Base-by-base conservation (phyloP, 1,139 yeast species). In the Pichia sp. region DNA sequence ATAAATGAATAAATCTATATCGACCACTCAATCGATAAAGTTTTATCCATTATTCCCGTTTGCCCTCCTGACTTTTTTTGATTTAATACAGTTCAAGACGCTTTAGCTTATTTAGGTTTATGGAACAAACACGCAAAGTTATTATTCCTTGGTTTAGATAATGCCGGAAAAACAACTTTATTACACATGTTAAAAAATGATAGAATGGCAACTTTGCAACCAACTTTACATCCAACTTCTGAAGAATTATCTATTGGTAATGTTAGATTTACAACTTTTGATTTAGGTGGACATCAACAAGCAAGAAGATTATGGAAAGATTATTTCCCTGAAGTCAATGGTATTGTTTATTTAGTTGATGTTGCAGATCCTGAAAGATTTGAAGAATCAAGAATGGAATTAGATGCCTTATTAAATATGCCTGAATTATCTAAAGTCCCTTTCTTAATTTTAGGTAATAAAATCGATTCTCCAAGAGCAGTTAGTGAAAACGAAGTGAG, bases 241-340 rank as follows among this genome's bases (percentile, higher is more conserved):
- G 99, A 91, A 68, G 99, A 91, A 64, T 76, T 91, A 56, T 93
- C 97, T 47, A 91, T 91, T 58, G 98, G 97, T 51, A 83, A 85
- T 53, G 95, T 91, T 50, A 83, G 91, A 65, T 91, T 91, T 74
- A 91, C 99, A 48, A 93, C 98, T 31, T 91, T 91, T 57, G 99
- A 91, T 66, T 75, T 91, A 58, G 99, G 99, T 65, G 99, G 99
- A 33, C 98, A 91, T 71, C 82, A 78, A 63, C 96, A 89, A 68
- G 98, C 98, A 37, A 89, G 99, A 70, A 87, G 98, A 69, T 79
- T 91, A 61, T 91, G 99, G 99, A 89, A 88, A 64, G 97, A 91
- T 64, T 91, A 91, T 66, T 91, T 93, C 80, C 99, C 98, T 42
- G 98, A 91, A 67, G 98, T 91, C 43, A 85, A 88, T 64, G 98